These are phyloP conservation scores for Albizia julibrissin DNA, from an alignment of 306 rosid genomes.

Conservation along the genomic window DNA sequence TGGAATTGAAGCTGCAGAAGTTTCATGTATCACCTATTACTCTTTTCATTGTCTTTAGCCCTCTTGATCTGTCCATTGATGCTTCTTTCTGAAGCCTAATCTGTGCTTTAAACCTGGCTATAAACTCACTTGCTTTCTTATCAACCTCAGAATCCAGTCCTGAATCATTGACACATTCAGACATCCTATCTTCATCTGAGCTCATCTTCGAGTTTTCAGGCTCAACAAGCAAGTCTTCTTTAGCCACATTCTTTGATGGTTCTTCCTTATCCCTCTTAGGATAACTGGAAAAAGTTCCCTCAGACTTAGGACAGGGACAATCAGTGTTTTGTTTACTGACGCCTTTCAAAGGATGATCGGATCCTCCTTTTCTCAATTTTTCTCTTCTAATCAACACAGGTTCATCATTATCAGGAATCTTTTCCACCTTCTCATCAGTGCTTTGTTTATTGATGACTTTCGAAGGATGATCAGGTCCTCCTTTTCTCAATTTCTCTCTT, in stretches of 20 bases:
- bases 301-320: conserved; percentile 33
- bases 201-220: conserved; percentile 39
- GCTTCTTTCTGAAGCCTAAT: conserved; percentile 87
- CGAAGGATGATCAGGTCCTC: conserved; percentile 36
- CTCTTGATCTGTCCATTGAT: conserved; percentile 71
- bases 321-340: conserved; percentile 37
- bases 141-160: conserved; percentile 83
- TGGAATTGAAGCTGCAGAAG: conserved; percentile 28
- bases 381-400: conserved; percentile 44
- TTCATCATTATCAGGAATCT: conserved; percentile 41
- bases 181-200: conserved; percentile 52
- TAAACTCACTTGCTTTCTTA: conserved; percentile 93
- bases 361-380: conserved; percentile 43
- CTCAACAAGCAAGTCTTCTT: conserved; percentile 43
- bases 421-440: conserved; percentile 36
- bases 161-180: conserved; percentile 45
- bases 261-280: conserved; percentile 38
- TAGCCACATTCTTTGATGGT: conserved; percentile 37
- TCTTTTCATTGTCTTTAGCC: conserved; percentile 41
- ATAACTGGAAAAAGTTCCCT: conserved; percentile 36
- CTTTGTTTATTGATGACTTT: conserved; percentile 35
- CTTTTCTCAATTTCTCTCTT: conserved; percentile 47
- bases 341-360: conserved; percentile 33
- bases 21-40: conserved; percentile 49
- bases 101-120: conserved; percentile 89